Percentiles rank a stretch among this genome's conserved stretches.
Conservation (phyloP, 2,329 filamentous ascomycete species). For the Claviceps digitariae region DNA sequence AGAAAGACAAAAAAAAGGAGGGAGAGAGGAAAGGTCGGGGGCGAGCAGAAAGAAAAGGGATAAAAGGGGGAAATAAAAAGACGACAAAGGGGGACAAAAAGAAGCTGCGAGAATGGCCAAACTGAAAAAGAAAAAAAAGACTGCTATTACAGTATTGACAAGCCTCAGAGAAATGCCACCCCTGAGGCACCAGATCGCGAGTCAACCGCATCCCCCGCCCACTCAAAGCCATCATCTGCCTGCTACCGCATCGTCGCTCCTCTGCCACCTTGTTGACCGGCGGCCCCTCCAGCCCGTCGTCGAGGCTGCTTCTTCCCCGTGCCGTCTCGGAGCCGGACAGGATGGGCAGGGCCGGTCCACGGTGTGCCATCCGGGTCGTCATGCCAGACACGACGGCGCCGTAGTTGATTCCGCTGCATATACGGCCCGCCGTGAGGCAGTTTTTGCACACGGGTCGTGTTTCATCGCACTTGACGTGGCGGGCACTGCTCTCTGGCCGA, state of each 20-base stretch:
- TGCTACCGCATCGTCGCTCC: not conserved
- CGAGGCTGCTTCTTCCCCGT: not conserved
- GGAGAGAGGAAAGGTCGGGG: not conserved
- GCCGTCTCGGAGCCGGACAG: no score
- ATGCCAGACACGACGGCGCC: not conserved
- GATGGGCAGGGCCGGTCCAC: no score
- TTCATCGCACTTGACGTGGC: not conserved
- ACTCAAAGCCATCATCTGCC: not conserved
- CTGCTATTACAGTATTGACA: not conserved
- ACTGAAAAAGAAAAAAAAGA: no score
- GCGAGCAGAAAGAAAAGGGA: no score
- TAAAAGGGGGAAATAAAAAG: no score
- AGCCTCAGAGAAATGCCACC: conserved; percentile 1
- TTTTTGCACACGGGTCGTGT: not conserved
- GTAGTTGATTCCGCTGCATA: not conserved
- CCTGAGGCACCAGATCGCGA: not conserved
- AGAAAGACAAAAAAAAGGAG: not conserved
- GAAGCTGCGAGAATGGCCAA: no score
- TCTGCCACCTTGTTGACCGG: not conserved
- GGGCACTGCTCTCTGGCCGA: not conserved
- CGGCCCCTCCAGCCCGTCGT: not conserved
- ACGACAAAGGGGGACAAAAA: no score
- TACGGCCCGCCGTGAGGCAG: not conserved
- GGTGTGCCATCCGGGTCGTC: no score
- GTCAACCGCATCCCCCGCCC: not conserved